phyloP scores from a whole-genome alignment of 345 rosid species.

The Eucalyptus cloeziana region DNA sequence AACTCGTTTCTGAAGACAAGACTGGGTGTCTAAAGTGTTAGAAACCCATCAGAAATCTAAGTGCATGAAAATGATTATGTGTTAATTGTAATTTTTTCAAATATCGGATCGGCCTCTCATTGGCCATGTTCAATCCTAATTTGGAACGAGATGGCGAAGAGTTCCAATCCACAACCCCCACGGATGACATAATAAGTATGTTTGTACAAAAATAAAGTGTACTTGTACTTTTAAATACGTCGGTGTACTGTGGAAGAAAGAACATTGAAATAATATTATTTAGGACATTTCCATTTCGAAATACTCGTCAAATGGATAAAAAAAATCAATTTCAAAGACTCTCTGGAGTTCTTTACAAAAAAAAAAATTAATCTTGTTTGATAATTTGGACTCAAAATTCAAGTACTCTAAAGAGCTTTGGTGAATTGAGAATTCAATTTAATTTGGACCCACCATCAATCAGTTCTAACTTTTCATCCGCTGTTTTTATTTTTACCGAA shows the following conservation, averaged over 20 bases:
- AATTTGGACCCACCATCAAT: not conserved
- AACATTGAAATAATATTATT: not conserved
- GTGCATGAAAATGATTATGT: not conserved
- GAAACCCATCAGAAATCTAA: not conserved
- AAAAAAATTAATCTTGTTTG: not conserved
- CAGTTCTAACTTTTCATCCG: not conserved
- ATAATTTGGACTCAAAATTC: not conserved
- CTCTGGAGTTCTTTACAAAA: not conserved
- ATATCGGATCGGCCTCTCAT: not conserved
- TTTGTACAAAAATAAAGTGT: not conserved
- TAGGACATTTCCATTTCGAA: not conserved
- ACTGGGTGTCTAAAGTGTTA: not conserved
- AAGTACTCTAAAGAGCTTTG: not conserved
- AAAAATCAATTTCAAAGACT: not conserved
- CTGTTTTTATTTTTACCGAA: not conserved
- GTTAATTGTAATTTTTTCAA: not conserved
- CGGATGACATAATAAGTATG: not conserved
- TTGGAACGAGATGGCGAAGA: not conserved
- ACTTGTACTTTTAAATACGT: not conserved
- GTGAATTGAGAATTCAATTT: not conserved
- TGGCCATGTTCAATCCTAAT: not conserved
- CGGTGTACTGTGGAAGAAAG: not conserved
- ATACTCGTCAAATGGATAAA: not conserved
- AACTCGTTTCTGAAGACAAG: not conserved
- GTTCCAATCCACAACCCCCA: not conserved